phyloP scores from a whole-genome alignment of 1,284 basidiomycete species.

The Tetrapyrgos nigripes region DNA sequence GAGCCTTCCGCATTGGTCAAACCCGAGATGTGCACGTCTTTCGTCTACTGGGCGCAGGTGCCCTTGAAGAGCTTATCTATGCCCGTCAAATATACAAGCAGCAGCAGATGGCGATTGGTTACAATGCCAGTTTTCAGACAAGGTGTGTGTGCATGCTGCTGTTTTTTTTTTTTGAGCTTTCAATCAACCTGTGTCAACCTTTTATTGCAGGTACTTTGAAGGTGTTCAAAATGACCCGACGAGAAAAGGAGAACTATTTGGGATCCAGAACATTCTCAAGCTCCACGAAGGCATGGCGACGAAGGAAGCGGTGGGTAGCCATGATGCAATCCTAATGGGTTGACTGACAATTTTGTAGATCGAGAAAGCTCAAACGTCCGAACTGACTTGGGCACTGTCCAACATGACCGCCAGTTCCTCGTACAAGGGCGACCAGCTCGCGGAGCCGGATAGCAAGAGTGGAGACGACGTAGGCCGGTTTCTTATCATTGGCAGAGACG shows the following conservation, averaged over 20 bases:
- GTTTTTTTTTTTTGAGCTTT: background rate
- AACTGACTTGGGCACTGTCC: conserved; percentile 80
- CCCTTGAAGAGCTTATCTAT: conserved; percentile 87
- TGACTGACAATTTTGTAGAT: conserved; percentile 53
- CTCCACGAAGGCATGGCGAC: conserved; percentile 81
- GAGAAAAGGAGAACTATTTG: conserved; percentile 83
- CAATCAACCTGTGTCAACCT: background rate
- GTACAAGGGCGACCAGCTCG: conserved; percentile 6
- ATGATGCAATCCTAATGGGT: background rate
- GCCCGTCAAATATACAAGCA: conserved; percentile 90
- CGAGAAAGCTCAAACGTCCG: conserved; percentile 71
- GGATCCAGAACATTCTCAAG: conserved; percentile 82
- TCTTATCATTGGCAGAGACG: background rate
- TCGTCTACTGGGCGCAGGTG: conserved; percentile 84
- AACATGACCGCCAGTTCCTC: conserved; percentile 54
- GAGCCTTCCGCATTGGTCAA: conserved; percentile 89
- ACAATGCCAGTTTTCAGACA: conserved; percentile 82
- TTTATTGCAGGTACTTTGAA: conserved; percentile 68
- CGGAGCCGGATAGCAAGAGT: conserved; percentile 58
- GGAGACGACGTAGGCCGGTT: conserved; percentile 57
- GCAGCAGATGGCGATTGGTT: conserved; percentile 88
- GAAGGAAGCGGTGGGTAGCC: conserved; percentile 63
- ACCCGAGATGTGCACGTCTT: conserved; percentile 86
- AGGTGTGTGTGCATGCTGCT: conserved; percentile 49
- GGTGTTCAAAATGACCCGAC: conserved; percentile 79